These are phyloP conservation scores for Hypericum androsaemum DNA, from an alignment of 345 rosid species.

Conservation along the genomic window DNA sequence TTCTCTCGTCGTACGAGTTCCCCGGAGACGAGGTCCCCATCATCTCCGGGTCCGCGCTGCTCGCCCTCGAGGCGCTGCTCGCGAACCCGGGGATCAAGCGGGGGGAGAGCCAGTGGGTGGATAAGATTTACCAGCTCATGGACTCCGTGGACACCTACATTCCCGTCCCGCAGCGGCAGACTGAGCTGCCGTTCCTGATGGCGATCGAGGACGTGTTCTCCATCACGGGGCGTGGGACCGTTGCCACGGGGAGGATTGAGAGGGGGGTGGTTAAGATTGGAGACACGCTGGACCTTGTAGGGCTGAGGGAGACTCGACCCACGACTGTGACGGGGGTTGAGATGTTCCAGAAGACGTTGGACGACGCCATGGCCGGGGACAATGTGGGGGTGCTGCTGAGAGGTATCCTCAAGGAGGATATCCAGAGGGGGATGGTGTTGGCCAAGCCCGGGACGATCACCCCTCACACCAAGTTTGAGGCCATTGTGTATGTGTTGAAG, in stretches of 20 bases:
- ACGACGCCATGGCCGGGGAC: slow-evolving; percentile 4
- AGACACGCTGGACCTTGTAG: slow-evolving; percentile 1
- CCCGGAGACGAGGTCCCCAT: slow-evolving; percentile 6
- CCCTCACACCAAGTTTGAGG: too few species aligned
- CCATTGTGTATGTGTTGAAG: too few species aligned
- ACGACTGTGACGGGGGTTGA: slow-evolving; percentile 6
- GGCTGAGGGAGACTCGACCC: not conserved
- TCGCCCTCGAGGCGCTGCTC: not conserved
- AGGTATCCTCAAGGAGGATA: too few species aligned
- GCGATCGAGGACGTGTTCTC: slow-evolving; percentile 5
- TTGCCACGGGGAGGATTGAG: not conserved
- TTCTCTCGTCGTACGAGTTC: not conserved
- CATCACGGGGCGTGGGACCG: slow-evolving; percentile 2
- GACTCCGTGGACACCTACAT: not conserved
- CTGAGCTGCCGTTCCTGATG: slow-evolving; percentile 2
- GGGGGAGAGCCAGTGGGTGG: not conserved
- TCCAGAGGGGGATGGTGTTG: too few species aligned
- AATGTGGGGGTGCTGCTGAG: not conserved
- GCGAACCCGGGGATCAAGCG: too few species aligned
- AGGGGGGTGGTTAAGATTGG: too few species aligned
- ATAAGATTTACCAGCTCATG: not conserved
- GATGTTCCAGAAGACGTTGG: slow-evolving; percentile 5
- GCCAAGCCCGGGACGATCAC: too few species aligned
- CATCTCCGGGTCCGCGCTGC: not conserved
- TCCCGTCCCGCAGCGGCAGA: not conserved